A percentile compares a stretch with the other conserved stretches of the same genome.
phyloP scores from a whole-genome alignment of 2,329 filamentous ascomycete species.

The Kalmusia sp. region DNA sequence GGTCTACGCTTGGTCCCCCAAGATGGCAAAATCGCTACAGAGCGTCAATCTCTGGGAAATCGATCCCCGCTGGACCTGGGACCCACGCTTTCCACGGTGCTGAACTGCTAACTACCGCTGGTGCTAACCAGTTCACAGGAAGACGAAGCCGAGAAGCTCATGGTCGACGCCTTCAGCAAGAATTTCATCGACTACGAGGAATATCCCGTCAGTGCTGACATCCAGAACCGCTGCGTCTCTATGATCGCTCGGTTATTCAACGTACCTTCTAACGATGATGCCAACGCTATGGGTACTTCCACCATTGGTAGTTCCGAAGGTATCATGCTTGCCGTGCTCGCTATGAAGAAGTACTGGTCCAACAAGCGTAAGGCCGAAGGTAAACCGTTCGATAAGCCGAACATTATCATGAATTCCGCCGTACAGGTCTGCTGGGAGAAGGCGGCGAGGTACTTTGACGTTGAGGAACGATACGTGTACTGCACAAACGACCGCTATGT shows the following conservation, averaged over 20 bases:
- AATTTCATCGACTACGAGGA: conserved; percentile 74
- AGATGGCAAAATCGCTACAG: no score
- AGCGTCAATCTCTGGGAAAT: no score
- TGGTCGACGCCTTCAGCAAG: conserved; percentile 89
- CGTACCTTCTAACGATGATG: conserved; percentile 66
- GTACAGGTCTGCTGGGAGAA: conserved; percentile 99
- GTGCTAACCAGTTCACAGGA: conserved; percentile 61
- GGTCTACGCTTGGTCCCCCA: no score
- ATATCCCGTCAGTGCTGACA: conserved; percentile 59
- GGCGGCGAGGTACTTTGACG: conserved; percentile 79
- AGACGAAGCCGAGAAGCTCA: conserved; percentile 94
- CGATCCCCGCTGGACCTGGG: neutral
- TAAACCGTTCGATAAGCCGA: conserved; percentile 80
- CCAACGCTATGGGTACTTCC: conserved; percentile 81
- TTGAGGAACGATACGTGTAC: conserved; percentile 83
- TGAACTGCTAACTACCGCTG: conserved; percentile 1
- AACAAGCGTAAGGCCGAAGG: conserved; percentile 83
- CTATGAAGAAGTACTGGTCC: conserved; percentile 96
- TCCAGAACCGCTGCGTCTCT: conserved; percentile 73
- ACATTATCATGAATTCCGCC: conserved; percentile 94
- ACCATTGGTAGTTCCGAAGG: conserved; percentile 90
- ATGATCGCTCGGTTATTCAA: conserved; percentile 83
- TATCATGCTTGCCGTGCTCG: conserved; percentile 76
- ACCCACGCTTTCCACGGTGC: conserved; percentile 2
- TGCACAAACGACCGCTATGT: conserved; percentile 68